Evolutionary conservation across 169 alveolate genomes (phyloP), one percentile per base, ranked within the genome.

Genomic region (Perkinsus chesapeaki): DNA sequence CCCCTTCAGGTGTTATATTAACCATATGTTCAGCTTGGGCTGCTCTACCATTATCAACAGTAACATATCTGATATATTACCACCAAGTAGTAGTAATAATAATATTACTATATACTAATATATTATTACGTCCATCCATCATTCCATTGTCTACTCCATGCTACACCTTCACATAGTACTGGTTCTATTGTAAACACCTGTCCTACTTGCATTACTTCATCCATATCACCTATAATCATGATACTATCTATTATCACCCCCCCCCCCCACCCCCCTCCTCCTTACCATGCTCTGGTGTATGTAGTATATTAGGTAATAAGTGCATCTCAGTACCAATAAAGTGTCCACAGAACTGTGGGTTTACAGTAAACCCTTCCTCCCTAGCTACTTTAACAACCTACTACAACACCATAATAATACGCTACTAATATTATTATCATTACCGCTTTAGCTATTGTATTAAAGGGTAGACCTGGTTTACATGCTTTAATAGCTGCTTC

Each of bases 1-100:
- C 96, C 10, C 99, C 98, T 72, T 95, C 94, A 7, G 96, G 97
- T 39, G 98, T 96, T 39, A 98, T 97, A 93, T 97, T 94, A 73
- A 98, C 96, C 47, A 98, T 98, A 93, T 98, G 99, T 93, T 98
- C 99, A 97, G 97, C 97, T 94, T 98, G 97, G 10, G 99, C 98
- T 91, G 98, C 95, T 91, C 94, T 96, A 37, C 99, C 97, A 92
- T 96, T 95, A 91, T 97, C 98, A 43, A 94, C 96, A 3, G 99
- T 96, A 47, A 96, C 97, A 1, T 60, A 60, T 20, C 82, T 60
- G 82, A 60, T 7, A 34, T 60, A 1, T 60, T 0, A 7, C 7
- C 27, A 34, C 31, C 82, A 34, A 12, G 82, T 34, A 60, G 31
- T 7, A 3, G 27, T 60, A 27, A 43, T 43, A 5, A 43, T 43